phyloP scores from a whole-genome alignment of 2,329 filamentous ascomycete genomes.

The Cercospora sp. region DNA sequence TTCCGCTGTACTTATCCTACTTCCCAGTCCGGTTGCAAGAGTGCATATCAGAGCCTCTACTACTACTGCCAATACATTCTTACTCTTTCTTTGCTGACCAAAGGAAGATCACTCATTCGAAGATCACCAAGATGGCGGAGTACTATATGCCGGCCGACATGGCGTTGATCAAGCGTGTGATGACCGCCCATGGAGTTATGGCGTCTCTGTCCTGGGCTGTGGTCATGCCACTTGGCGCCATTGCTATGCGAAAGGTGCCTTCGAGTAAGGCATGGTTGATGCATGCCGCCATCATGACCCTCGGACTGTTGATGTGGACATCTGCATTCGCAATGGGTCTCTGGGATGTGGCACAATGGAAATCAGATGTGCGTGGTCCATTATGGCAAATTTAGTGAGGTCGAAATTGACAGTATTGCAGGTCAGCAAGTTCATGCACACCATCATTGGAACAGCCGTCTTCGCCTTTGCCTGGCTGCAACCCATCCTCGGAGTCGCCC shows the following conservation, averaged over 20 bases:
- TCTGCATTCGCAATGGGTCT: conserved; percentile 55
- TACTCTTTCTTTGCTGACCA: background rate
- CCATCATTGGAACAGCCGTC: conserved; percentile 13
- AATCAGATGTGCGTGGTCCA: background rate
- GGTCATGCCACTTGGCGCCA: conserved; percentile 47
- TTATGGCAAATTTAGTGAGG: background rate
- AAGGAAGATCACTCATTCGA: background rate
- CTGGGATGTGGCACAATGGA: conserved; percentile 43
- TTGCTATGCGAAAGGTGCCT: conserved; percentile 46
- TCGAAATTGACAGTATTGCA: background rate
- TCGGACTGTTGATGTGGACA: conserved; percentile 51
- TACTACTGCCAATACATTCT: background rate
- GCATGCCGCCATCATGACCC: conserved; percentile 50
- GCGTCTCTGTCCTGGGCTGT: conserved; percentile 49
- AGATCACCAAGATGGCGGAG: conserved; percentile 3
- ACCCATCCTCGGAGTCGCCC: conserved; percentile 53
- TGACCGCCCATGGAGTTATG: conserved; percentile 44
- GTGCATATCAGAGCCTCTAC: background rate
- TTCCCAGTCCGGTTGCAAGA: background rate
- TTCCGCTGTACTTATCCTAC: background rate
- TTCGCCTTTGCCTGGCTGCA: conserved; percentile 37
- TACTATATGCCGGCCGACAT: background rate
- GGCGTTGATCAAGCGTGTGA: background rate
- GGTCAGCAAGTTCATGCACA: conserved; percentile 32
- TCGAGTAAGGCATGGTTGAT: conserved; percentile 47